These are phyloP conservation scores for Blastobotrys raffinosifermentans DNA, from an alignment of 1,139 yeast species.

Conservation along the genomic window DNA sequence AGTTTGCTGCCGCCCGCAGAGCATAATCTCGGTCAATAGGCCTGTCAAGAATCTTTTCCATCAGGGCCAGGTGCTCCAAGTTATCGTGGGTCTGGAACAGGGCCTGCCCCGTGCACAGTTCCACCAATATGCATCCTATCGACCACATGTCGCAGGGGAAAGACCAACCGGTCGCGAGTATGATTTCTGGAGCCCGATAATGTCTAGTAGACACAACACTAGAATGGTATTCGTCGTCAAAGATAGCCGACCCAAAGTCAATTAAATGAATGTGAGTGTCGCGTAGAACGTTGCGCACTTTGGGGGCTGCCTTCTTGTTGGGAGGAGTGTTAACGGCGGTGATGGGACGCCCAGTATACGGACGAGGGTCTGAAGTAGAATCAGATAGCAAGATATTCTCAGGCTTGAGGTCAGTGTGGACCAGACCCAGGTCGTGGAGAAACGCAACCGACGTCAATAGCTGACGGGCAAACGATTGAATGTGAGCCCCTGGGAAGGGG, in stretches of 20 bases:
- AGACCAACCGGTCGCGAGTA: slow-evolving; percentile 88
- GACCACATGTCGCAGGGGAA: slow-evolving; percentile 97
- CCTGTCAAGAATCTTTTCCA: slow-evolving; percentile 62
- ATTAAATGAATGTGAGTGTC: slow-evolving; percentile 83
- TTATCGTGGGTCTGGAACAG: slow-evolving; percentile 93
- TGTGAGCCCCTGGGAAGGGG: slow-evolving; percentile 75
- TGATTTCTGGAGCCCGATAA: slow-evolving; percentile 96
- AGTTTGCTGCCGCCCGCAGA: slow-evolving; percentile 22
- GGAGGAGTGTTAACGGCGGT: slow-evolving; percentile 5
- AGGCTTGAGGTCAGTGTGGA: slow-evolving; percentile 94
- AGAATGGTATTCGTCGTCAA: slow-evolving; percentile 90
- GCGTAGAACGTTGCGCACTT: slow-evolving; percentile 46
- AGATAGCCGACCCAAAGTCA: slow-evolving; percentile 94
- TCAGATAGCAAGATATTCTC: slow-evolving; percentile 75
- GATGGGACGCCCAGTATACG: slow-evolving; percentile 11
- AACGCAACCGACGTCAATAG: slow-evolving; percentile 79
- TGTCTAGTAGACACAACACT: slow-evolving; percentile 87
- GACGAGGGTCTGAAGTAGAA: slow-evolving; percentile 12
- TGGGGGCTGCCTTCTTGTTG: slow-evolving; percentile 6
- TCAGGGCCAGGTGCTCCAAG: slow-evolving; percentile 89
- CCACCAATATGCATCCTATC: slow-evolving; percentile 88
- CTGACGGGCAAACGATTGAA: slow-evolving; percentile 85
- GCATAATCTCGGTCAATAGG: slow-evolving; percentile 28
- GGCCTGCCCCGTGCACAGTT: slow-evolving; percentile 92
- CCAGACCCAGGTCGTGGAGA: slow-evolving; percentile 79